Conservation (phyloP, 2,329 filamentous ascomycete genomes). For the Trichoderma harzianum region DNA sequence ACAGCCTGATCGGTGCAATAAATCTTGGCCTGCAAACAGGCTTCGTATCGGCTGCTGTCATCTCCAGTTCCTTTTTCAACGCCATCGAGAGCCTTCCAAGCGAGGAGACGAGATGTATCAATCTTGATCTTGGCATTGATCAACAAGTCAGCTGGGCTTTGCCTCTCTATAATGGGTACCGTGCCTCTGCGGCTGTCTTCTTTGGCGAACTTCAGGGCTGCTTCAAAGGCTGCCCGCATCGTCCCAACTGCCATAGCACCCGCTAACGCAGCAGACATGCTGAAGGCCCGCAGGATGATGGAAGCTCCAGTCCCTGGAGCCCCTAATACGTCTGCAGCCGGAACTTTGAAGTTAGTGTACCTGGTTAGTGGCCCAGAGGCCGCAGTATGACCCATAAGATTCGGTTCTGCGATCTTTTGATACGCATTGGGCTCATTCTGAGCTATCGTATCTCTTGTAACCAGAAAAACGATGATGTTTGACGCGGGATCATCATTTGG, state of each 20-base stretch:
- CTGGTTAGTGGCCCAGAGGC: background rate
- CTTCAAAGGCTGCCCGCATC: constrained; percentile 1
- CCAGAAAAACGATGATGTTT: background rate
- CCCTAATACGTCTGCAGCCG: background rate
- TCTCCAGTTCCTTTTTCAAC: background rate
- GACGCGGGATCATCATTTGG: background rate
- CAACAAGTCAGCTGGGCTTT: background rate
- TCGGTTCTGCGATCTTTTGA: background rate
- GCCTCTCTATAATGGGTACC: background rate
- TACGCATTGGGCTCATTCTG: background rate
- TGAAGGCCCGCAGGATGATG: background rate
- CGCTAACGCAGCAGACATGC: background rate
- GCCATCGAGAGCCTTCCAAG: background rate
- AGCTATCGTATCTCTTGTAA: background rate
- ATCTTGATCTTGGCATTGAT: constrained; percentile 2
- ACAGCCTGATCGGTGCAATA: background rate
- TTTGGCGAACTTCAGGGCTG: background rate
- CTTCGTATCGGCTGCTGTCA: background rate
- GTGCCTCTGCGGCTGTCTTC: constrained; percentile 6
- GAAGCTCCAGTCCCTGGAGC: background rate
- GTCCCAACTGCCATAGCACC: constrained; percentile 2
- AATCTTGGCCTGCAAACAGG: background rate
- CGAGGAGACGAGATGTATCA: background rate
- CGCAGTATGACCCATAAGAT: constrained; percentile 4
- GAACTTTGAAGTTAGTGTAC: constrained; percentile 1